phyloP scores from a whole-genome alignment of 192 early-diverging fungal species.

The Coemansia sp. region DNA sequence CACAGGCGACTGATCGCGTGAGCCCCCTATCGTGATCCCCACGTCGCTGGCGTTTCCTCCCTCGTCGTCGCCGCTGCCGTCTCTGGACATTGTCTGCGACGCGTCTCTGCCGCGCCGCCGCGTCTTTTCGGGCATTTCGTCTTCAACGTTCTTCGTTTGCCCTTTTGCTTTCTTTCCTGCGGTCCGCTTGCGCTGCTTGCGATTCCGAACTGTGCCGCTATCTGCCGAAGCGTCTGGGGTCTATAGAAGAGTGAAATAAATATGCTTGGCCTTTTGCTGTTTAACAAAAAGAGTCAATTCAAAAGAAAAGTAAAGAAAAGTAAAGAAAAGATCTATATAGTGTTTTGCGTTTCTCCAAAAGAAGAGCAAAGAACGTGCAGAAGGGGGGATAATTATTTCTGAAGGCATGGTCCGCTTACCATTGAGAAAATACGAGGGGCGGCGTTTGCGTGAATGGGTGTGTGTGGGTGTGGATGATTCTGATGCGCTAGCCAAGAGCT shows the following conservation, averaged over 20 bases:
- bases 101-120: conserved; percentile 32
- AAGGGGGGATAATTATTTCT: not conserved
- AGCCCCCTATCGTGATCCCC: conserved; percentile 38
- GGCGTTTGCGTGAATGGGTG: too few species aligned
- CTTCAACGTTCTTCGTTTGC: not conserved
- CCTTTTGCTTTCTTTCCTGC: not conserved
- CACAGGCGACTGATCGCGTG: conserved; percentile 22
- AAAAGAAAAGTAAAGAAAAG: not conserved
- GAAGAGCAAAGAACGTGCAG: not conserved
- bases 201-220: not conserved
- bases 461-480: too few species aligned
- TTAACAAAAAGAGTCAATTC: not conserved
- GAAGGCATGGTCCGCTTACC: not conserved
- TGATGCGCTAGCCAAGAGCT: too few species aligned
- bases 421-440: not conserved
- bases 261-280: not conserved
- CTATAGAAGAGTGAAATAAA: not conserved
- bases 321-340: not conserved
- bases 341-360: not conserved
- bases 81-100: conserved; percentile 7
- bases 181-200: conserved; percentile 1
- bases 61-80: conserved; percentile 16
- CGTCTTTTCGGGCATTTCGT: conserved; percentile 32
- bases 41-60: conserved; percentile 25
- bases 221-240: not conserved